A percentile compares a stretch with the other conserved stretches of the same genome.
These are phyloP conservation scores for Salix dunnii DNA, from an alignment of 345 rosid genomes.

Conservation along the genomic window DNA sequence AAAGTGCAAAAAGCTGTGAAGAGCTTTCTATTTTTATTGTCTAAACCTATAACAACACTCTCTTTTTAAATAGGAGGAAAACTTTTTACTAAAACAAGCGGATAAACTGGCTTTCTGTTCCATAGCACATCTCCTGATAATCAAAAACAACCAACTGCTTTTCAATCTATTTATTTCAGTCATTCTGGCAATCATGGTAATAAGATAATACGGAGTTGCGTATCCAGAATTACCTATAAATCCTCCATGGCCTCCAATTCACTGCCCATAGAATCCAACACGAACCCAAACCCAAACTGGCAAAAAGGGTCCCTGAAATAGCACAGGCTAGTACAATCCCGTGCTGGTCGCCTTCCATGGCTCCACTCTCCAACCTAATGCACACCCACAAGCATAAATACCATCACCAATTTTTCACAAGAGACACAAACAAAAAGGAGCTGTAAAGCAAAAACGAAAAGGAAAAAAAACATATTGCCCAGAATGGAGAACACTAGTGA, in stretches of 20 bases:
- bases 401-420: slow-evolving; percentile 6
- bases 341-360: slow-evolving; percentile 81
- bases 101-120: neutral
- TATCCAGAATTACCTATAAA: slow-evolving; percentile 59
- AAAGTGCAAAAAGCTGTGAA: neutral
- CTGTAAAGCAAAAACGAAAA: neutral
- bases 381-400: slow-evolving; percentile 28
- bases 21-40: neutral
- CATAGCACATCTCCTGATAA: neutral
- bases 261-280: slow-evolving; percentile 87
- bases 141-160: neutral
- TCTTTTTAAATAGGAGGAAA: neutral
- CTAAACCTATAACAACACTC: neutral
- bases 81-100: neutral
- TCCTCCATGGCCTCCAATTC: slow-evolving; percentile 99
- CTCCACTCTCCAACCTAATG: slow-evolving; percentile 50
- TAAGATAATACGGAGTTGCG: neutral
- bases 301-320: slow-evolving; percentile 80
- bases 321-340: slow-evolving; percentile 64
- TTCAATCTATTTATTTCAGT: neutral
- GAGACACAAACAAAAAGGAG: neutral
- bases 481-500: slow-evolving; percentile 15
- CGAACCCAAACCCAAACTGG: slow-evolving; percentile 70
- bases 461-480: neutral
- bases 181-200: neutral